Percentiles rank a stretch among this genome's conserved stretches.
Evolutionary conservation across 306 rosid genomes (phyloP).

Genomic region (Luffa aegyptiaca): DNA sequence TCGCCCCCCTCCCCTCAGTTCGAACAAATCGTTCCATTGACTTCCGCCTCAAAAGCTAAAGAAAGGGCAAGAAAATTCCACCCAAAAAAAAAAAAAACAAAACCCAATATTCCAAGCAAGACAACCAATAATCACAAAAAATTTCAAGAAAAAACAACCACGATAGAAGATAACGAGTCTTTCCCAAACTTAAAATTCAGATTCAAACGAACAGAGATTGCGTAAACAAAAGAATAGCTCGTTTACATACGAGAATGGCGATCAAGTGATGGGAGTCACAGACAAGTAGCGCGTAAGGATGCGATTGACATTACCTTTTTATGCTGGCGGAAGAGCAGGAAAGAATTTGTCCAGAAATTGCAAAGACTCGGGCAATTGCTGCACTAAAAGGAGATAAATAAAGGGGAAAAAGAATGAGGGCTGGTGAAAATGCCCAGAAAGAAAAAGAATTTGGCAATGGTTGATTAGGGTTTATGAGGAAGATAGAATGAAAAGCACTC

Average conservation of each 20-base stretch:
- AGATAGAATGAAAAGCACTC: neutral
- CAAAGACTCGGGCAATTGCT: neutral
- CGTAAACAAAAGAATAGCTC: neutral
- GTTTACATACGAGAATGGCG: neutral
- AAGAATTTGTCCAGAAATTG: neutral
- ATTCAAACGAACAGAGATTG: neutral
- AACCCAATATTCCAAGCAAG: neutral
- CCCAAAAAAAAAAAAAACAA: neutral
- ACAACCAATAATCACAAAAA: neutral
- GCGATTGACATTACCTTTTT: neutral
- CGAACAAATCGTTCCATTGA: neutral
- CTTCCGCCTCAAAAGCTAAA: neutral
- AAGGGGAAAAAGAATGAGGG: neutral
- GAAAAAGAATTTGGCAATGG: neutral
- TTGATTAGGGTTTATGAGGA: constrained; percentile 3
- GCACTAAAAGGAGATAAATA: neutral
- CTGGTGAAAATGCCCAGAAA: neutral
- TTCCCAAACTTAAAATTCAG: neutral
- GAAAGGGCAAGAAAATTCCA: neutral
- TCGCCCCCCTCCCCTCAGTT: neutral
- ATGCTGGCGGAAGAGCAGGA: neutral
- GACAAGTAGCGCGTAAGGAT: neutral
- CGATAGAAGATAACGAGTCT: neutral
- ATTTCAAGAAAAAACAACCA: neutral
- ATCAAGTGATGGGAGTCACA: neutral